Percentiles rank a stretch among this genome's conserved stretches.
Evolutionary conservation across 768 basidiomycete species (phyloP).

Genomic region (Antrodiella citrinella): DNA sequence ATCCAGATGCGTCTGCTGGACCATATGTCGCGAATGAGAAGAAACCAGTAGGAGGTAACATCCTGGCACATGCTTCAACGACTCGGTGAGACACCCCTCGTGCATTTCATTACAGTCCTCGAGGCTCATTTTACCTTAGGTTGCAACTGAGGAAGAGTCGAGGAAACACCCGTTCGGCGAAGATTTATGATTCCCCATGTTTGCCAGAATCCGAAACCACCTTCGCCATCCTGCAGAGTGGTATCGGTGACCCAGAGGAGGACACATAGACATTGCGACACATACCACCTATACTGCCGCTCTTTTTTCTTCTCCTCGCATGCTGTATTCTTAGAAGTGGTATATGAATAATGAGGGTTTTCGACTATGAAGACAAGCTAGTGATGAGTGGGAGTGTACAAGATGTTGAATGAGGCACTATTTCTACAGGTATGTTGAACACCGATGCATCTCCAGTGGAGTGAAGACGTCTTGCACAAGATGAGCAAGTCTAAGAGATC

Average conservation of each 20-base stretch:
- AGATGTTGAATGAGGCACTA: not conserved
- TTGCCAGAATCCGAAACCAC: constrained; percentile 93
- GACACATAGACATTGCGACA: constrained; percentile 37
- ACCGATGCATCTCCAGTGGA: not conserved
- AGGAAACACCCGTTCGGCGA: constrained; percentile 87
- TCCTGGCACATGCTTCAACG: constrained; percentile 97
- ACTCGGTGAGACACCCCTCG: constrained; percentile 88
- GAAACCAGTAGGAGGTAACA: constrained; percentile 99
- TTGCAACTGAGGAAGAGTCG: constrained; percentile 89
- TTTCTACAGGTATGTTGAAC: not conserved
- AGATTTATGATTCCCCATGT: constrained; percentile 97
- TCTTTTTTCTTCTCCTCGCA: not conserved
- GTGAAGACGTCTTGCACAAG: not conserved
- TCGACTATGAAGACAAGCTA: not conserved
- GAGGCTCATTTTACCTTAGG: constrained; percentile 29
- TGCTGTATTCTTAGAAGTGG: not conserved
- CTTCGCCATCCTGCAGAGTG: constrained; percentile 87
- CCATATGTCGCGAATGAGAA: constrained; percentile 88
- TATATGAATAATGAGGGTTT: not conserved
- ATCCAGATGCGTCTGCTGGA: constrained; percentile 86
- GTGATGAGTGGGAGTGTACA: not conserved
- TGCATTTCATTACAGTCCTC: not conserved
- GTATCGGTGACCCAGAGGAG: constrained; percentile 93
- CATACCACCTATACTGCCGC: not conserved
- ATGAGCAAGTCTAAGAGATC: too few relatives aligned